Conservation (phyloP, 2,329 filamentous ascomycete species). For the Clarireedia homoeocarpa region DNA sequence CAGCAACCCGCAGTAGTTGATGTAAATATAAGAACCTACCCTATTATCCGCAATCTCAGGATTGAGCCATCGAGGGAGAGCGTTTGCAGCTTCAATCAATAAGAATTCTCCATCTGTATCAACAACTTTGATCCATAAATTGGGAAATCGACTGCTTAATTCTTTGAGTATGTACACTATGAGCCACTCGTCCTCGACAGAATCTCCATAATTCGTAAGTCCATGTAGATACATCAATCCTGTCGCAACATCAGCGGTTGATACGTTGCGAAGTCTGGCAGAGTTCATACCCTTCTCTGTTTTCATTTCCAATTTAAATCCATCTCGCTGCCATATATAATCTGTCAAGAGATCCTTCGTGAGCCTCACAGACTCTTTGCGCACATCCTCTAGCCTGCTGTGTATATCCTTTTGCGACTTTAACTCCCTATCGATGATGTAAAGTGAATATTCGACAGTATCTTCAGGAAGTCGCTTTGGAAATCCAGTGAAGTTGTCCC, state of each 20-base stretch:
- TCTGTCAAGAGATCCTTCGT: constrained; percentile 59
- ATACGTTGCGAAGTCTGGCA: not conserved
- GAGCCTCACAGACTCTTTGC: constrained; percentile 60
- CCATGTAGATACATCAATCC: constrained; percentile 62
- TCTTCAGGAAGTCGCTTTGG: constrained; percentile 70
- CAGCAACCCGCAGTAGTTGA: constrained; percentile 8
- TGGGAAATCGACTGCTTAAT: constrained; percentile 62
- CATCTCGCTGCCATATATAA: constrained; percentile 93
- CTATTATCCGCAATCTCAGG: constrained; percentile 84
- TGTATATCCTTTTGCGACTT: constrained; percentile 48
- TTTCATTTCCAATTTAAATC: constrained; percentile 56
- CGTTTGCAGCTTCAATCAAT: constrained; percentile 85
- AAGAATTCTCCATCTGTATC: constrained; percentile 95
- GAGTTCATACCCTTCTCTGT: constrained; percentile 44
- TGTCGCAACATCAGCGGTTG: constrained; percentile 19
- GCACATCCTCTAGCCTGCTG: constrained; percentile 60
- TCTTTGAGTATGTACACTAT: constrained; percentile 84
- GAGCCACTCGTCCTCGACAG: constrained; percentile 95
- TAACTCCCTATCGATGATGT: constrained; percentile 54
- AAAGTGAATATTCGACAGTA: constrained; percentile 76
- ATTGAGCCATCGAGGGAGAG: constrained; percentile 81
- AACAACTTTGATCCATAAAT: constrained; percentile 73
- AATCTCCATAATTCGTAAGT: constrained; percentile 82
- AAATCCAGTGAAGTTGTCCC: constrained; percentile 49
- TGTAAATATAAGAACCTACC: constrained; percentile 29